phyloP scores from a whole-genome alignment of 129 eudicot species.

The Helichrysum umbraculigerum region DNA sequence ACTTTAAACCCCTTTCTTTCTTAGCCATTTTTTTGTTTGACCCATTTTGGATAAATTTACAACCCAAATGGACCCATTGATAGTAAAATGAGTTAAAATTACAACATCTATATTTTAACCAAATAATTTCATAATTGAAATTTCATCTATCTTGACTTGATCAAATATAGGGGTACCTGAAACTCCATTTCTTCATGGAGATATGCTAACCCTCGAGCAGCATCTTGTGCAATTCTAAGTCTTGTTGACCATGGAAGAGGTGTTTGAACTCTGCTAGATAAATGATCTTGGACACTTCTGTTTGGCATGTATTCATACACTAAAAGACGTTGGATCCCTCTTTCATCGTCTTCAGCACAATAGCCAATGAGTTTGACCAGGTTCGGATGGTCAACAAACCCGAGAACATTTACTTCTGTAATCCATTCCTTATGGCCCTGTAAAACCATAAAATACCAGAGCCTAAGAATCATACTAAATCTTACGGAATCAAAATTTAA shows the following conservation, averaged over 20 bases:
- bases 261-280: constrained; percentile 50
- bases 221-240: constrained; percentile 67
- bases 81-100: not conserved
- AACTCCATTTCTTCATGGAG: constrained; percentile 88
- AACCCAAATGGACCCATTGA: not conserved
- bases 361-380: constrained; percentile 71
- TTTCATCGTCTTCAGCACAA: constrained; percentile 81
- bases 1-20: not conserved
- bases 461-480: not conserved
- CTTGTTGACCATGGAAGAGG: constrained; percentile 71
- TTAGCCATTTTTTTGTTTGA: not conserved
- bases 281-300: constrained; percentile 69
- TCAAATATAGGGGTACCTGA: constrained; percentile 42
- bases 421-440: constrained; percentile 94
- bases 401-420: constrained; percentile 84
- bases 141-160: not conserved
- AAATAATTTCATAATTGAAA: not conserved
- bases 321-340: constrained; percentile 82
- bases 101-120: not conserved
- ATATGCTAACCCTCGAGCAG: constrained; percentile 75
- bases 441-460: not conserved
- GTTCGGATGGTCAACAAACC: constrained; percentile 69
- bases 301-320: constrained; percentile 75
- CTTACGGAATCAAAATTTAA: not conserved
- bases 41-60: not conserved